Conservation (phyloP, 495 filamentous ascomycete species). For the Aspergillus biplanus region DNA sequence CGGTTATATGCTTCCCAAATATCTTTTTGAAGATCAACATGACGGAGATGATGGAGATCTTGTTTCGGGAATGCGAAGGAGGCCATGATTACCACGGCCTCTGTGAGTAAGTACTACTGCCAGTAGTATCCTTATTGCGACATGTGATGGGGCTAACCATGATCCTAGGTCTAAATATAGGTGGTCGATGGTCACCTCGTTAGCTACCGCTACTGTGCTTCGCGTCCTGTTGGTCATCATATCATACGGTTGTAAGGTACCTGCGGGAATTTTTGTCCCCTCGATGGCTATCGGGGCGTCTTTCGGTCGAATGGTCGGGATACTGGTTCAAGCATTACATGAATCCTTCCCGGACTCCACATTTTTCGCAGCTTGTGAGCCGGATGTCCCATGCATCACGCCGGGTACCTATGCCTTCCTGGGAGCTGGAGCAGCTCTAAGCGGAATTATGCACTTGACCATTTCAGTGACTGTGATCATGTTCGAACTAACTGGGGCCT, state of each 20-base stretch:
- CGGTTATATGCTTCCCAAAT: slow-evolving; percentile 93
- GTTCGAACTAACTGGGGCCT: slow-evolving; percentile 94
- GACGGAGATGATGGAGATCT: slow-evolving; percentile 98
- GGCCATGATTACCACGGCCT: slow-evolving; percentile 89
- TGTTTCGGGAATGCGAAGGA: slow-evolving; percentile 94
- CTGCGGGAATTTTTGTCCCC: slow-evolving; percentile 95
- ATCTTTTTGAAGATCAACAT: slow-evolving; percentile 96
- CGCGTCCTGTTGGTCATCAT: slow-evolving; percentile 89
- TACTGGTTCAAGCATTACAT: slow-evolving; percentile 87
- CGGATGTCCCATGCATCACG: slow-evolving; percentile 95
- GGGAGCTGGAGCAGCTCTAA: slow-evolving; percentile 91
- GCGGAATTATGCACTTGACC: slow-evolving; percentile 97
- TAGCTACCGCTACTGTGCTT: slow-evolving; percentile 79
- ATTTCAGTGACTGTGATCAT: slow-evolving; percentile 97
- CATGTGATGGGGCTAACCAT: slow-evolving; percentile 26
- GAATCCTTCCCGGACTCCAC: slow-evolving; percentile 77
- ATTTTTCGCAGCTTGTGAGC: slow-evolving; percentile 86
- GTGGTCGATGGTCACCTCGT: slow-evolving; percentile 78
- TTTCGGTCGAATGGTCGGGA: slow-evolving; percentile 92
- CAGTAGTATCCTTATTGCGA: not conserved
- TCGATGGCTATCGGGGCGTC: slow-evolving; percentile 97
- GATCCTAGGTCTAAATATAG: slow-evolving; percentile 59
- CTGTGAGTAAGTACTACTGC: slow-evolving; percentile 66
- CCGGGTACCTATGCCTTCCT: slow-evolving; percentile 96
- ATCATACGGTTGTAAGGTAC: slow-evolving; percentile 97